Percentiles rank a stretch among this genome's conserved stretches.
These are phyloP conservation scores for Kodamaea sp. DNA, from an alignment of 1,139 yeast species.

Conservation along the genomic window DNA sequence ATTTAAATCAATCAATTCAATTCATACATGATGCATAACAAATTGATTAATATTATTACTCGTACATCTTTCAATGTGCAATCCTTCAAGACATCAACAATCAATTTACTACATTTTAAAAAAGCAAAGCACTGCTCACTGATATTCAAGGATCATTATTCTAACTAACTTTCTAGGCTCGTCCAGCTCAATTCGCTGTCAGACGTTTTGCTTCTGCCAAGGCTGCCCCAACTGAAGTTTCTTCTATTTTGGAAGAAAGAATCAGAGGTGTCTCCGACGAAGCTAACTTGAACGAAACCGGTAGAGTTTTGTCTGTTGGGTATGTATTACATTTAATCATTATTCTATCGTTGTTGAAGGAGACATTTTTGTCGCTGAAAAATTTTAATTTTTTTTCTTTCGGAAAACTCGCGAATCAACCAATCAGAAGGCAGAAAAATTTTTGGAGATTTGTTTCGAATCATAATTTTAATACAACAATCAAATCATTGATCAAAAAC, in stretches of 20 bases:
- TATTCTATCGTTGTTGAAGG: neutral
- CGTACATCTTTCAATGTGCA: too few relatives aligned
- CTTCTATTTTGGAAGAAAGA: slow-evolving; percentile 97
- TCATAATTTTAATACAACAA: too few relatives aligned
- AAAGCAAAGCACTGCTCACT: too few relatives aligned
- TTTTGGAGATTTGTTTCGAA: neutral
- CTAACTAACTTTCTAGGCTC: slow-evolving; percentile 45
- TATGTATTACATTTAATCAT: slow-evolving; percentile 6
- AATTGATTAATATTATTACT: too few relatives aligned
- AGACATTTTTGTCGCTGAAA: slow-evolving; percentile 3
- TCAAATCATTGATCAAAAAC: too few relatives aligned
- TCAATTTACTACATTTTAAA: too few relatives aligned
- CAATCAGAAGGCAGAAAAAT: slow-evolving; percentile 13
- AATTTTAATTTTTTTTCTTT: slow-evolving; percentile 4
- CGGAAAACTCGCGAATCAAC: slow-evolving; percentile 10
- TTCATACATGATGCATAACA: too few relatives aligned
- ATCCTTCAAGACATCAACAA: too few relatives aligned
- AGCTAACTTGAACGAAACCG: slow-evolving; percentile 98
- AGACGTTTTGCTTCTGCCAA: slow-evolving; percentile 89
- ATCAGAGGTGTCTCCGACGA: slow-evolving; percentile 99
- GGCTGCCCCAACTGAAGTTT: slow-evolving; percentile 99
- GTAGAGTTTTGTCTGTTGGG: slow-evolving; percentile 95
- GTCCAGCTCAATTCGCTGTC: slow-evolving; percentile 65
- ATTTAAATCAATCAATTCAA: too few relatives aligned
- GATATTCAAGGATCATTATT: too few relatives aligned